A percentile compares a stretch with the other conserved stretches of the same genome.
Conservation (phyloP, 257 asterid species). For the Solanum chilense region DNA sequence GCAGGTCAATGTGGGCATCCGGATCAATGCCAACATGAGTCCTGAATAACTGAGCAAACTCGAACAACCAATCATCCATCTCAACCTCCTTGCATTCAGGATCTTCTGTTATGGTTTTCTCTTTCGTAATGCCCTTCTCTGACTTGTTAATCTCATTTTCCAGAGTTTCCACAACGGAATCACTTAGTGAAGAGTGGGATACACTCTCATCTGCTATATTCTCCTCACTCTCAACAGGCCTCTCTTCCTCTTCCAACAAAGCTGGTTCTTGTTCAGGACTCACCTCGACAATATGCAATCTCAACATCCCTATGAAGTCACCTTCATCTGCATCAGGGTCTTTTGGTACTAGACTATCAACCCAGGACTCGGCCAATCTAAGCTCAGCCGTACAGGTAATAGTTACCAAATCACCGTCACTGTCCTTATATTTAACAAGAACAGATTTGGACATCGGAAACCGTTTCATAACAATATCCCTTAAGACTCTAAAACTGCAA, state of each 20-base stretch:
- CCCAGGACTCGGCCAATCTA: conserved; percentile 62
- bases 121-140: conserved; percentile 31
- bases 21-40: conserved; percentile 85
- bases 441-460: conserved; percentile 80
- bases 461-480: conserved; percentile 58
- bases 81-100: conserved; percentile 79
- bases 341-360: conserved; percentile 29
- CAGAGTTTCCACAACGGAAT: conserved; percentile 32
- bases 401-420: conserved; percentile 78
- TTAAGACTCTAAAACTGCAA: conserved; percentile 50
- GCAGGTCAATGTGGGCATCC: conserved; percentile 82
- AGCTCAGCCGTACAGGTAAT: conserved; percentile 64
- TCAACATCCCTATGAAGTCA: conserved; percentile 46
- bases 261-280: conserved; percentile 91
- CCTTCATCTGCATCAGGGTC: conserved; percentile 40
- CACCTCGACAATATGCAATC: conserved; percentile 88
- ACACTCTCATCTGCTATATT: conserved; percentile 39
- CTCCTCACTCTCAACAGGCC: conserved; percentile 25
- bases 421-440: conserved; percentile 66
- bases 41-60: conserved; percentile 87
- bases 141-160: conserved; percentile 36
- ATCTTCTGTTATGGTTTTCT: conserved; percentile 39
- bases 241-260: conserved; percentile 58
- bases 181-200: conserved; percentile 36
- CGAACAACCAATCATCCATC: conserved; percentile 91